A percentile compares a stretch with the other conserved stretches of the same genome.
These are phyloP conservation scores for Salix udensis DNA, from an alignment of 345 rosid species.

Conservation along the genomic window DNA sequence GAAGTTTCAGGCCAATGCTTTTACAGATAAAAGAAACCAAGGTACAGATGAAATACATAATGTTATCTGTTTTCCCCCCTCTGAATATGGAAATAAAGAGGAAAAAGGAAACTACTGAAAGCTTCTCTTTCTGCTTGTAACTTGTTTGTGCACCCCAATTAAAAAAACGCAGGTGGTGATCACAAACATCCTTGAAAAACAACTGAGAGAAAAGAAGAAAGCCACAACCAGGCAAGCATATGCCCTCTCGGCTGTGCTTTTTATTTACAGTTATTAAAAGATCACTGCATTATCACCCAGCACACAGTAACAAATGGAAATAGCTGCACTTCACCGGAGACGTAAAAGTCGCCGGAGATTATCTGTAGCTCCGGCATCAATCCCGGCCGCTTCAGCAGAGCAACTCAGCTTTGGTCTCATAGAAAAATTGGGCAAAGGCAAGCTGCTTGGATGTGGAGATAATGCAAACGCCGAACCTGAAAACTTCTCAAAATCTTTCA, in stretches of 20 bases:
- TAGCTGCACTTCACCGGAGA: conserved; percentile 39
- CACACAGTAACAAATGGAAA: background rate
- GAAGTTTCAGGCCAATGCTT: background rate
- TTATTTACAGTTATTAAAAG: background rate
- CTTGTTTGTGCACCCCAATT: conserved; percentile 29
- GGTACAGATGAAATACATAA: background rate
- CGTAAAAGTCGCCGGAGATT: conserved; percentile 61
- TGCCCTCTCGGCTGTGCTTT: background rate
- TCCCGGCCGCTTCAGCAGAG: conserved; percentile 31
- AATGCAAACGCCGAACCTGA: conserved; percentile 24
- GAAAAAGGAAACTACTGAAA: background rate
- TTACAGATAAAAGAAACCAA: background rate
- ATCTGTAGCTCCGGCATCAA: conserved; percentile 57
- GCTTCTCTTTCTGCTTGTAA: background rate
- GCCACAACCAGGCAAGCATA: background rate
- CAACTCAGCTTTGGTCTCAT: conserved; percentile 26
- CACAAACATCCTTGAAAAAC: conserved; percentile 1
- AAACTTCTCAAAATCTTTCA: conserved; percentile 24
- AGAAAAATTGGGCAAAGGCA: conserved; percentile 29
- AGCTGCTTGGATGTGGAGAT: conserved; percentile 32
- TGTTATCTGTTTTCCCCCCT: background rate
- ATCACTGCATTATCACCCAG: background rate
- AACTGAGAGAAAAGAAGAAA: background rate
- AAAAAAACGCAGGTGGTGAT: conserved; percentile 33
- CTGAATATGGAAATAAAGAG: background rate